Conservation (phyloP, 495 filamentous ascomycete genomes). For the Xylaria longipes region DNA sequence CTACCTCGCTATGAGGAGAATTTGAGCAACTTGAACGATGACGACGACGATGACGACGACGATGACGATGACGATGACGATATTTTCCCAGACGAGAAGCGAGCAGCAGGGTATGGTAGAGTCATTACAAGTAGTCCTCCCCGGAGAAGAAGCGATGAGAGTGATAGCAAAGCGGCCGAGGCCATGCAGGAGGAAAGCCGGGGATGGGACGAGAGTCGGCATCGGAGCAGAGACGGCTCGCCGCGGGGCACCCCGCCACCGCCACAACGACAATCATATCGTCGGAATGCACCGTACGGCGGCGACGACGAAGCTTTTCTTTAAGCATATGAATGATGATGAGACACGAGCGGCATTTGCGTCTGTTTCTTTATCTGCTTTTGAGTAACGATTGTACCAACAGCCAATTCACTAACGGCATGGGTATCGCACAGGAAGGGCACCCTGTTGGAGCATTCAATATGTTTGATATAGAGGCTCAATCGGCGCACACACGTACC, state of each 20-base stretch:
- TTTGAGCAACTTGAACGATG: slow-evolving; percentile 34
- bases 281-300: slow-evolving; percentile 27
- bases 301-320: slow-evolving; percentile 37
- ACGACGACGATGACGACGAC: slow-evolving; percentile 39
- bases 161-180: slow-evolving; percentile 27
- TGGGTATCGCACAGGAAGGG: neutral
- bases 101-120: slow-evolving; percentile 43
- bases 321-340: slow-evolving; percentile 29
- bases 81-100: slow-evolving; percentile 45
- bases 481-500: neutral
- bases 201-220: slow-evolving; percentile 33
- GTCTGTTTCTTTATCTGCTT: slow-evolving; percentile 32
- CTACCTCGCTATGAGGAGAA: slow-evolving; percentile 46
- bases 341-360: slow-evolving; percentile 40
- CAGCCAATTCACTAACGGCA: slow-evolving; percentile 2
- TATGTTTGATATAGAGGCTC: slow-evolving; percentile 14
- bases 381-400: slow-evolving; percentile 22
- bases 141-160: slow-evolving; percentile 30
- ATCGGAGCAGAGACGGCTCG: slow-evolving; percentile 30
- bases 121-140: slow-evolving; percentile 48
- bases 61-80: slow-evolving; percentile 38
- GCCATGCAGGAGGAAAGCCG: slow-evolving; percentile 33
- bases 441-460: slow-evolving; percentile 1
- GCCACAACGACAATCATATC: slow-evolving; percentile 34
- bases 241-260: slow-evolving; percentile 31